Evolutionary conservation across 345 rosid genomes (phyloP), one percentile per base, ranked within the genome.

Genomic region (Stellera chamaejasme): DNA sequence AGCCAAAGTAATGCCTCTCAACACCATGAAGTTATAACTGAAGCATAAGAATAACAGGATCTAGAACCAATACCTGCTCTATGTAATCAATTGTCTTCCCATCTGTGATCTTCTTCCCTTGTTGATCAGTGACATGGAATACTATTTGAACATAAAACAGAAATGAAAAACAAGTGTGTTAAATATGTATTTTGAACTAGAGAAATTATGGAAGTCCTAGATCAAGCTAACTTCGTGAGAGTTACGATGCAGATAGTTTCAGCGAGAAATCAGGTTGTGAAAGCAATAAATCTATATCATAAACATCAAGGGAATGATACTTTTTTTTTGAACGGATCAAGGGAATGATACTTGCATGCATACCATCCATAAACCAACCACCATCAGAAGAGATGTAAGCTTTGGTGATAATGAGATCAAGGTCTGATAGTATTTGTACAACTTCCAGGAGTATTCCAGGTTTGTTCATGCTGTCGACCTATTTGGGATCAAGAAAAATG

Each of bases 281-380:
- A 12, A 1, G 32, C 43, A 10, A 10, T 27, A 15, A 41, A 15
- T 52, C 44, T 43, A 52, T 11, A 43, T 25, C 43, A 41, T 60
- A 63, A 57, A 46, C 15, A 57, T 7, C 23, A 36, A 50, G 45
- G 27, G 44, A 6, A 28, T 15, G 36, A 46, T 50, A 43, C 39
- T 44, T 10, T n/a, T n/a, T n/a, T n/a, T n/a, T n/a, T n/a, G n/a
- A n/a, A n/a, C n/a, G n/a, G n/a, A 57, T 7, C 23, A 36, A 50
- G 45, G 27, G 44, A 6, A 28, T 15, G 36, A 46, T 50, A 43
- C 39, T 44, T 10, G 50, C 26, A 49, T 48, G 50, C 64, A 13
- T 82, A 92, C 93, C 92, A 27, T 92, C 98, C 98, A 92, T 88
- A 79, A 88, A 86, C 98, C 98, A 92, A 68, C 95, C 95, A 8